Conservation (phyloP, 2,329 filamentous ascomycete genomes). For the Furcasterigmium sp. region DNA sequence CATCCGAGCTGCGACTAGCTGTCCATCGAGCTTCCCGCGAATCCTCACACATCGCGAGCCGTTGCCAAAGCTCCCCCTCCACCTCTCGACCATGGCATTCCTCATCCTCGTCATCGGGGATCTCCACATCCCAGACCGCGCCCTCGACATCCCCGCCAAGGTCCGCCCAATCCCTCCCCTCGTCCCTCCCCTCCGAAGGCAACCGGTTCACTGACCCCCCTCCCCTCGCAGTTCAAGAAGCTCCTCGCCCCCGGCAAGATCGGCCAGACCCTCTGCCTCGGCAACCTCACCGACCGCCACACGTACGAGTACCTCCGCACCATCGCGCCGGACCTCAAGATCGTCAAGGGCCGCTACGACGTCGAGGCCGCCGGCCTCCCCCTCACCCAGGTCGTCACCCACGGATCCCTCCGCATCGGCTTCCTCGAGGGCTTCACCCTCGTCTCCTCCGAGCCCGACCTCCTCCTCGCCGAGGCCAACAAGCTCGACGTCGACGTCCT, state of each 20-base stretch:
- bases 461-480: conserved; percentile 63
- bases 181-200: conserved; percentile 6
- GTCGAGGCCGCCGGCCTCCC: conserved; percentile 62
- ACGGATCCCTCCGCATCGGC: conserved; percentile 60
- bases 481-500: conserved; percentile 64
- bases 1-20: conserved; percentile 2
- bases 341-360: conserved; percentile 63
- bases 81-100: conserved; percentile 66
- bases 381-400: conserved; percentile 60
- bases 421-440: conserved; percentile 66
- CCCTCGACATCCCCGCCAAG: conserved; percentile 86
- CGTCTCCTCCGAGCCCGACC: conserved; percentile 61
- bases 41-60: too few relatives aligned
- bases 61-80: not conserved
- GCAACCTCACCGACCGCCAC: conserved; percentile 73
- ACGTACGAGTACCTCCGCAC: conserved; percentile 77
- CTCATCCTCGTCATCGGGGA: conserved; percentile 89
- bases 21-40: not conserved
- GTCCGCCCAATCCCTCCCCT: conserved; percentile 41
- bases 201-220: conserved; percentile 7
- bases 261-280: conserved; percentile 73
- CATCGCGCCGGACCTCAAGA: conserved; percentile 67
- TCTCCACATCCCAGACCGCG: conserved; percentile 88
- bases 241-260: conserved; percentile 81
- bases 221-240: conserved; percentile 65